These are phyloP conservation scores for Arbutus unedo DNA, from an alignment of 148 eudicot species.

Conservation along the genomic window DNA sequence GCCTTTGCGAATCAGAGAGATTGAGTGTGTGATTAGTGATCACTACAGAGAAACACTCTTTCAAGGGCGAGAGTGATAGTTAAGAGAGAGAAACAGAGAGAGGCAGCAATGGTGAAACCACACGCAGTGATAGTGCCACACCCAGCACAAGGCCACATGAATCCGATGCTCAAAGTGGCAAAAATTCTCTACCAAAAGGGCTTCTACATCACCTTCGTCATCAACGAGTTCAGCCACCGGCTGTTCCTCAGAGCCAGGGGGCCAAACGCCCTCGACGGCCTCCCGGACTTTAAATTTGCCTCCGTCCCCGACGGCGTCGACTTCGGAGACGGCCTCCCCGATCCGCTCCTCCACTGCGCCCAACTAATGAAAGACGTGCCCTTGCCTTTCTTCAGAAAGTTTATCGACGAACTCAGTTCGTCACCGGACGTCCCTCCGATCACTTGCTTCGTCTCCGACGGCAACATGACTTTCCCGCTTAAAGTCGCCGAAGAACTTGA, in stretches of 20 bases:
- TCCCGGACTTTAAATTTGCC: not conserved
- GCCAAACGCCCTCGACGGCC: not conserved
- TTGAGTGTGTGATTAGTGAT: not conserved
- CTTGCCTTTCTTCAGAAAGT: constrained; percentile 25
- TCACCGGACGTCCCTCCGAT: constrained; percentile 22
- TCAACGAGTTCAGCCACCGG: not conserved
- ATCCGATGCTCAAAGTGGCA: not conserved
- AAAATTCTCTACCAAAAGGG: not conserved
- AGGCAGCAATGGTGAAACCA: not conserved
- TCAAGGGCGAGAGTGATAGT: not conserved
- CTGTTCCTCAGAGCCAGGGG: not conserved
- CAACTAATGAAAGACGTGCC: constrained; percentile 13
- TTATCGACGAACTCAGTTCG: constrained; percentile 24
- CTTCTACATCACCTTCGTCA: not conserved
- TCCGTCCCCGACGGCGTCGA: not conserved
- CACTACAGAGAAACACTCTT: not conserved
- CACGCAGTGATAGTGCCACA: not conserved
- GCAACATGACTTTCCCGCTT: constrained; percentile 29
- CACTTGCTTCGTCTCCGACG: constrained; percentile 33
- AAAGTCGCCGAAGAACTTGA: constrained; percentile 37
- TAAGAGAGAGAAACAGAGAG: not conserved
- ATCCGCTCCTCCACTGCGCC: constrained; percentile 18
- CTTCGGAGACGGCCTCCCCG: constrained; percentile 34
- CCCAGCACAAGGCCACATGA: constrained; percentile 3
- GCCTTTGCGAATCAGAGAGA: too few relatives aligned